These are phyloP conservation scores for Cyberlindnera euphorbiiphila DNA, from an alignment of 805 yeast genomes.

Conservation along the genomic window DNA sequence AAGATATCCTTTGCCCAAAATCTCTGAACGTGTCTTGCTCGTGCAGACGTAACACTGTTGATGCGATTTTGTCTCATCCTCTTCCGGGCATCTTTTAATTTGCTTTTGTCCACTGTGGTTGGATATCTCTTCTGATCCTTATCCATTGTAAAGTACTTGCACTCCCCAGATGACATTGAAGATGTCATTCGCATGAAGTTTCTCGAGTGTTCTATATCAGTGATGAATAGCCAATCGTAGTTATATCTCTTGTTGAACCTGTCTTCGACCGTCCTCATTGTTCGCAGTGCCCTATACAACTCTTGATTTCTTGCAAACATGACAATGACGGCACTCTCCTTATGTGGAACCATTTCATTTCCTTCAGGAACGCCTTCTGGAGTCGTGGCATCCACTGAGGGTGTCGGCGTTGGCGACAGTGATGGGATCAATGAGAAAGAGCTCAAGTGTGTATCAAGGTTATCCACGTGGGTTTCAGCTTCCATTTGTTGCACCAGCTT, in stretches of 20 bases:
- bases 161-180: slow-evolving; percentile 48
- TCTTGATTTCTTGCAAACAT: slow-evolving; percentile 67
- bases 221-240: slow-evolving; percentile 75
- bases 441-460: no score
- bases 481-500: slow-evolving; percentile 4
- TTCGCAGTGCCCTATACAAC: slow-evolving; percentile 46
- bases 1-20: slow-evolving; percentile 45
- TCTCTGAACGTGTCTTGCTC: slow-evolving; percentile 55
- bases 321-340: slow-evolving; percentile 58
- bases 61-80: slow-evolving; percentile 38
- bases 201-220: slow-evolving; percentile 54
- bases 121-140: slow-evolving; percentile 42
- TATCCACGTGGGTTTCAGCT: slow-evolving; percentile 6
- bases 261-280: slow-evolving; percentile 61
- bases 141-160: slow-evolving; percentile 57
- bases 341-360: slow-evolving; percentile 17
- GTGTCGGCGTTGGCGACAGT: neutral
- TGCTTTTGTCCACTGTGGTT: slow-evolving; percentile 6
- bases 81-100: slow-evolving; percentile 30
- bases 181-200: slow-evolving; percentile 46
- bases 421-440: no score
- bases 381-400: neutral
- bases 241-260: slow-evolving; percentile 56
- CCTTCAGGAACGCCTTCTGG: neutral
- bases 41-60: slow-evolving; percentile 50